Conservation (phyloP, 73 alveolate species). For the Stentor coeruleus region DNA sequence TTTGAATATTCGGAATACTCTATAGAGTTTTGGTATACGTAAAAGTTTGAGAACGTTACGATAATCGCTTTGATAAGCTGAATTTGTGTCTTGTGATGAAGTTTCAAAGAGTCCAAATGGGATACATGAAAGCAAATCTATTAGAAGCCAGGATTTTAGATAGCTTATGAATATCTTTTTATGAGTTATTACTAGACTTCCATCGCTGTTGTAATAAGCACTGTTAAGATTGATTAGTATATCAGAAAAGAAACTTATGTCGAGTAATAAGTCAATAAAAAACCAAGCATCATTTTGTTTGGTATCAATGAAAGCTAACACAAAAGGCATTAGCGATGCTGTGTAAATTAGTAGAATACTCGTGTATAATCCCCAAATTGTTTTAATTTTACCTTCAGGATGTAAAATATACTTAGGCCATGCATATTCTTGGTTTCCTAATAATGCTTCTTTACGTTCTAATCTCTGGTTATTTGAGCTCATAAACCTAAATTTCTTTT, state of each 20-base stretch:
- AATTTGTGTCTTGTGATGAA: slow-evolving; percentile 10
- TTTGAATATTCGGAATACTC: slow-evolving; percentile 48
- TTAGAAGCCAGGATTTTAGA: slow-evolving; percentile 49
- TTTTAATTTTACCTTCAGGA: slow-evolving; percentile 53
- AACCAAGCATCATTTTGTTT: slow-evolving; percentile 35
- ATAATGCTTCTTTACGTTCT: background rate
- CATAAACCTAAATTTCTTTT: background rate
- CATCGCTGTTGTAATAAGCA: slow-evolving; percentile 61
- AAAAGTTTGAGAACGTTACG: slow-evolving; percentile 41
- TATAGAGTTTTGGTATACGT: slow-evolving; percentile 55
- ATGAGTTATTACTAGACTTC: slow-evolving; percentile 29
- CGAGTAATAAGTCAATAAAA: slow-evolving; percentile 44
- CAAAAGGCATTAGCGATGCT: slow-evolving; percentile 63
- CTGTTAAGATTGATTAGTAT: slow-evolving; percentile 51
- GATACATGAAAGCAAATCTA: slow-evolving; percentile 51
- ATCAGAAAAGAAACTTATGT: slow-evolving; percentile 54
- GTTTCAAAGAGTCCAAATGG: slow-evolving; percentile 34
- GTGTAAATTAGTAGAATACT: slow-evolving; percentile 43
- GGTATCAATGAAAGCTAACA: slow-evolving; percentile 45
- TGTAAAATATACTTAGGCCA: slow-evolving; percentile 29
- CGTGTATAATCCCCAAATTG: slow-evolving; percentile 44
- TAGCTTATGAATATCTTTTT: slow-evolving; percentile 41
- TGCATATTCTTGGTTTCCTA: background rate
- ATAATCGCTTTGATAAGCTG: slow-evolving; percentile 22
- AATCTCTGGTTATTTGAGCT: background rate